These are phyloP conservation scores for Pyrenophora teres DNA, from an alignment of 2,329 filamentous ascomycete genomes.

Conservation along the genomic window DNA sequence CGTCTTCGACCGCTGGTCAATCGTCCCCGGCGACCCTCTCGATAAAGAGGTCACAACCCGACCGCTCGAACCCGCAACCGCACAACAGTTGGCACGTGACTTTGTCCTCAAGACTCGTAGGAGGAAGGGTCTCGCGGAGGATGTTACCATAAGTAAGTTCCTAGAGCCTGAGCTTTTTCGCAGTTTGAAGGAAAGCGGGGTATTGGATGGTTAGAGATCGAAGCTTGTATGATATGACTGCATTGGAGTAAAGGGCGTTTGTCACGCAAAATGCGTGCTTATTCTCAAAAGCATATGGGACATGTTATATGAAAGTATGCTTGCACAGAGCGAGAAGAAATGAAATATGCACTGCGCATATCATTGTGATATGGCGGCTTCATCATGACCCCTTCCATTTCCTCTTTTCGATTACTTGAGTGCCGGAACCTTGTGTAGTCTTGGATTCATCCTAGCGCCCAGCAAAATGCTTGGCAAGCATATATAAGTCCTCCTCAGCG, in stretches of 20 bases:
- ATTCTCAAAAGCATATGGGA: conserved; percentile 2
- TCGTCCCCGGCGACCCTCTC: conserved; percentile 93
- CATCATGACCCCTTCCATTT: too few species aligned
- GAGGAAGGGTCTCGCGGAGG: conserved; percentile 92
- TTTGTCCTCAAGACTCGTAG: conserved; percentile 95
- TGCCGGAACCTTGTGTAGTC: too few species aligned
- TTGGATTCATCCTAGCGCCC: too few species aligned
- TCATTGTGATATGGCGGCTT: background rate
- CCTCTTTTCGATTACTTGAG: too few species aligned
- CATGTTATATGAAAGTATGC: background rate
- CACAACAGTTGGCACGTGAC: conserved; percentile 88
- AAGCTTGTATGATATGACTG: conserved; percentile 14
- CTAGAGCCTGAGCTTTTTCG: conserved; percentile 92
- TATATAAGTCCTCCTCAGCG: too few species aligned
- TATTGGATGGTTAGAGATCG: conserved; percentile 65
- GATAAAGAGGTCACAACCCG: conserved; percentile 82
- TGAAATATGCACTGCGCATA: conserved; percentile 11
- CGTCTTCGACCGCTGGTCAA: conserved; percentile 94
- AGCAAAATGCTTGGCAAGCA: too few species aligned
- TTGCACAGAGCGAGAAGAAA: background rate
- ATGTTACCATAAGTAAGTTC: conserved; percentile 95
- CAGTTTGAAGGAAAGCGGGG: conserved; percentile 83
- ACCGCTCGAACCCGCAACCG: conserved; percentile 83
- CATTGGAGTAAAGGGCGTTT: conserved; percentile 16
- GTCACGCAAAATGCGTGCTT: background rate